A percentile compares a stretch with the other conserved stretches of the same genome.
phyloP scores from a whole-genome alignment of 2,329 filamentous ascomycete species.

The Diaporthe sp. region DNA sequence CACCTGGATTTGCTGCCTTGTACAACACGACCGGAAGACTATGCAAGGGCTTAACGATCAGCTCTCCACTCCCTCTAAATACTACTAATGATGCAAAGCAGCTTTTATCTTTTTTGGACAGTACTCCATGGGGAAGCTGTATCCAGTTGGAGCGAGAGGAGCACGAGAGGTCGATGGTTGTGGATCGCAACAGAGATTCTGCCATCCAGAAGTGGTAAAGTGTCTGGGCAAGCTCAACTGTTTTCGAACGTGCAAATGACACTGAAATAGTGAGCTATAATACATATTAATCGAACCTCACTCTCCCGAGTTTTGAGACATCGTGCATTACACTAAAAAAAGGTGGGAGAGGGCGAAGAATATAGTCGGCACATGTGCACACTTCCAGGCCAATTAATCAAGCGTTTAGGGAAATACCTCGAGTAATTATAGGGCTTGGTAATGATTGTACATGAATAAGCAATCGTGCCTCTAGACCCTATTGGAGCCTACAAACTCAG shows the following conservation, averaged over 20 bases:
- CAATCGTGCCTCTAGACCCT: neutral
- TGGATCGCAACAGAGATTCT: no score
- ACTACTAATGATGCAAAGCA: neutral
- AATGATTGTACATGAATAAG: neutral
- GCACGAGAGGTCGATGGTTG: neutral
- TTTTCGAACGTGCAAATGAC: neutral
- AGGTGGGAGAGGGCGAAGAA: no score
- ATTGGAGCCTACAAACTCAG: neutral
- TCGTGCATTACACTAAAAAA: neutral
- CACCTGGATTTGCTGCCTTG: slow-evolving; percentile 4
- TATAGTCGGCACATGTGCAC: no score
- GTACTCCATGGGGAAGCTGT: neutral
- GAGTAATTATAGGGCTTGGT: neutral
- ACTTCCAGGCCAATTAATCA: neutral
- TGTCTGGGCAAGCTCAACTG: neutral
- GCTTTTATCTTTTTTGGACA: neutral
- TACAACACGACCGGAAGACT: slow-evolving; percentile 19
- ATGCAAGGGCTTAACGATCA: neutral
- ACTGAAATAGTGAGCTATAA: neutral
- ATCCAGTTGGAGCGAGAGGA: neutral
- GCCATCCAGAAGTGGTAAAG: neutral
- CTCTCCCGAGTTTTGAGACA: neutral
- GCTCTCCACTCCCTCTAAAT: neutral
- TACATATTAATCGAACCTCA: neutral
- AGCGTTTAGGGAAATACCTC: neutral